These are phyloP conservation scores for Clarkia xantiana DNA, from an alignment of 345 rosid genomes.

Conservation along the genomic window DNA sequence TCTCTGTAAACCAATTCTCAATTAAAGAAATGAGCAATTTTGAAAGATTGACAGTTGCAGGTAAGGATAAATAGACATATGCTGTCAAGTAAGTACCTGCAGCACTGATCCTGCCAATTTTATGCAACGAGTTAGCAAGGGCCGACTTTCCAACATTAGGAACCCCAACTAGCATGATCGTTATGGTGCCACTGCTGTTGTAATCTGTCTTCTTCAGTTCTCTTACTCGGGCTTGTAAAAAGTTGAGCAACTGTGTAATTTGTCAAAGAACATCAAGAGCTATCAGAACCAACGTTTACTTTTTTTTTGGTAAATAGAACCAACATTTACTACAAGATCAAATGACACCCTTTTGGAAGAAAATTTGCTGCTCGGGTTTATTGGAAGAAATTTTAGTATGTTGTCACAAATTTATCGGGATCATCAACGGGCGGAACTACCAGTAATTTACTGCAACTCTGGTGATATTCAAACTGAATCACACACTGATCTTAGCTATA, in stretches of 20 bases:
- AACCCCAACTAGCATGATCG: constrained; percentile 62
- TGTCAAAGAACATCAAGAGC: too few species aligned
- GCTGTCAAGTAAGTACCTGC: constrained; percentile 23
- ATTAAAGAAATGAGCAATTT: not conserved
- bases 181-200: constrained; percentile 25
- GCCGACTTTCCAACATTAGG: constrained; percentile 91
- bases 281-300: too few species aligned
- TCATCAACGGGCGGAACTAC: too few species aligned
- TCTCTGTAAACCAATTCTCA: constrained; percentile 24
- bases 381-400: too few species aligned
- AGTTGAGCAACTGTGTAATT: constrained; percentile 46
- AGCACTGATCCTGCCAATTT: constrained; percentile 69
- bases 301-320: too few species aligned
- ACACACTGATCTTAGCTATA: too few species aligned
- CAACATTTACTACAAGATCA: too few species aligned
- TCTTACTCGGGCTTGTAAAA: constrained; percentile 56
- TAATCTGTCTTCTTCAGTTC: constrained; percentile 31
- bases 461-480: not conserved
- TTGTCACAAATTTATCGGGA: too few species aligned
- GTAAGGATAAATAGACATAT: not conserved
- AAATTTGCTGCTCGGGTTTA: too few species aligned
- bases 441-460: too few species aligned
- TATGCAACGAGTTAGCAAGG: constrained; percentile 67
- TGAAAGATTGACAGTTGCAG: not conserved
- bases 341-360: too few species aligned